phyloP scores from a whole-genome alignment of 129 eudicot species.

The Chrysanthemum lavandulifolium region DNA sequence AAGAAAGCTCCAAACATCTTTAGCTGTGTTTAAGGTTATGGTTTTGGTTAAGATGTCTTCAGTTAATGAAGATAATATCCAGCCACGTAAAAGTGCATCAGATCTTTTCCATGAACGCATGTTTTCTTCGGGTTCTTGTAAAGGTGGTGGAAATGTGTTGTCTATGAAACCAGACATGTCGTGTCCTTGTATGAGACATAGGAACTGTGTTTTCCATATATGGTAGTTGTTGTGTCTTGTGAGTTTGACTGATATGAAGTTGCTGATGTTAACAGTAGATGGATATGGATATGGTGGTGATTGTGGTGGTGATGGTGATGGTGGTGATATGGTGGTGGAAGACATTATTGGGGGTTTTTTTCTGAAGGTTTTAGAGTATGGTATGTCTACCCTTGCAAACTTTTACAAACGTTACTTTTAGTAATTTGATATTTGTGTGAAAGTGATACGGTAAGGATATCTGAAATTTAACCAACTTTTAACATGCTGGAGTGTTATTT shows the following conservation, averaged over 20 bases:
- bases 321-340: conserved; percentile 20
- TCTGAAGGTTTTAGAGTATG: no score
- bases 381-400: no score
- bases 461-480: no score
- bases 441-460: no score
- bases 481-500: no score
- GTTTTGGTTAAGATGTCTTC: conserved; percentile 16
- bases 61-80: conserved; percentile 35
- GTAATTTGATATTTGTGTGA: no score
- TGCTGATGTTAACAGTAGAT: conserved; percentile 22
- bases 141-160: conserved; percentile 13
- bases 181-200: conserved; percentile 34
- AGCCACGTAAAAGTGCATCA: conserved; percentile 38
- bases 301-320: background rate
- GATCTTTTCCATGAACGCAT: conserved; percentile 34
- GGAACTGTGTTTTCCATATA: conserved; percentile 32
- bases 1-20: conserved; percentile 24
- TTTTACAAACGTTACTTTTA: no score
- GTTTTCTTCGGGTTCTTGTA: background rate
- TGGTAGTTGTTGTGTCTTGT: conserved; percentile 27
- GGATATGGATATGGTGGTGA: conserved; percentile 30
- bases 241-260: conserved; percentile 31
- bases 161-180: conserved; percentile 35
- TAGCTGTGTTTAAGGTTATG: conserved; percentile 21
- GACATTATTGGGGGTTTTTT: conserved; percentile 7